phyloP scores from a whole-genome alignment of 805 yeast genomes.

The Nakazawaea ishiwadae region DNA sequence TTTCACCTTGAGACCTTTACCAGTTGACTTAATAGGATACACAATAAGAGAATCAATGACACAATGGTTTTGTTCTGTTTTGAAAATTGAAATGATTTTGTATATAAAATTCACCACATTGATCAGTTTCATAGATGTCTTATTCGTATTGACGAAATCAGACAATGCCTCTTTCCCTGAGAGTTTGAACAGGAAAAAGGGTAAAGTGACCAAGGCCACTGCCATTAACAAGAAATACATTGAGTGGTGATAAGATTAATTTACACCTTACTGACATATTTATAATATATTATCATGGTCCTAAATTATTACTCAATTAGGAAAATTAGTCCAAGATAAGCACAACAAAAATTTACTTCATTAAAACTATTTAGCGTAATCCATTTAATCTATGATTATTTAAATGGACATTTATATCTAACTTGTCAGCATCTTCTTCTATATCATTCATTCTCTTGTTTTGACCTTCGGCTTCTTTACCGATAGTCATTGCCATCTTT shows the following conservation, averaged over 20 bases:
- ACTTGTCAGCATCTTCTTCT: constrained; percentile 77
- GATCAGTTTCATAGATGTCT: constrained; percentile 3
- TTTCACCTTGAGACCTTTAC: constrained; percentile 20
- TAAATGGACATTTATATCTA: constrained; percentile 80
- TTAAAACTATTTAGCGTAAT: constrained; percentile 29
- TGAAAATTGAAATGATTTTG: constrained; percentile 3
- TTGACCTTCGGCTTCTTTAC: constrained; percentile 76
- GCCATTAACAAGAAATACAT: no score
- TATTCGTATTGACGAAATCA: constrained; percentile 18
- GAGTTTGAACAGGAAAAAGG: no score
- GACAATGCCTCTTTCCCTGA: background rate
- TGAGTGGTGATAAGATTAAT: no score
- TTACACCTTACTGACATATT: no score
- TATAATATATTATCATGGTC: no score
- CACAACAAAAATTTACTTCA: background rate
- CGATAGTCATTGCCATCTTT: constrained; percentile 65
- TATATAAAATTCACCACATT: constrained; percentile 3
- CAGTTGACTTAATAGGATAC: constrained; percentile 7
- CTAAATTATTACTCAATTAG: no score
- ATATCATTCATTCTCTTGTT: constrained; percentile 68
- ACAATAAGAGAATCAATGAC: constrained; percentile 13
- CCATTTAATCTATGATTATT: constrained; percentile 65
- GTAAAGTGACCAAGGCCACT: no score
- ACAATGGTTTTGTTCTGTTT: constrained; percentile 17
- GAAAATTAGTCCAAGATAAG: no score